Conservation (phyloP, 768 basidiomycete genomes). For the Mycena metata region DNA sequence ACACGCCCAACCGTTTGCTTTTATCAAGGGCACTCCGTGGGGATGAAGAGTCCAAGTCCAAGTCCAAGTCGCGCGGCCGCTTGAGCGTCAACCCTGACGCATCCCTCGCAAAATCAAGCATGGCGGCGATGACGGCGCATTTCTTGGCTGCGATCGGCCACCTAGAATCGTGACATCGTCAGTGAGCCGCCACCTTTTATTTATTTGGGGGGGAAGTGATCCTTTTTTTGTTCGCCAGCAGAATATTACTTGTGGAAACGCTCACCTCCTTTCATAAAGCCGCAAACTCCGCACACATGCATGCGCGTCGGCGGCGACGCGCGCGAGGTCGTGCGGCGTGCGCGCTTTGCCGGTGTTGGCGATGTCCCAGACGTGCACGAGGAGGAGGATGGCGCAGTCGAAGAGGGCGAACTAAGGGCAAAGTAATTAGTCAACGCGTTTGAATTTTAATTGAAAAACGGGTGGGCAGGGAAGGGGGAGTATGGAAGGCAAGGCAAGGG, state of each 20-base stretch:
- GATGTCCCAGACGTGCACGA: conserved; percentile 58
- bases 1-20: too few relatives aligned
- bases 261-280: conserved; percentile 23
- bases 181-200: too few relatives aligned
- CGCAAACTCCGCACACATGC: conserved; percentile 50
- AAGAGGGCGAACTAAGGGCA: conserved; percentile 43
- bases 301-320: conserved; percentile 54
- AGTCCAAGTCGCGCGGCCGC: conserved; percentile 1
- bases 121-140: conserved; percentile 12
- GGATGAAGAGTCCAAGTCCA: too few relatives aligned
- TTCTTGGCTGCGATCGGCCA: conserved; percentile 19
- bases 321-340: conserved; percentile 42
- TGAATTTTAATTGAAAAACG: too few relatives aligned
- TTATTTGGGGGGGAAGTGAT: too few relatives aligned
- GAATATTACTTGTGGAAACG: too few relatives aligned
- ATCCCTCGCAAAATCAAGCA: conserved; percentile 13
- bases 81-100: conserved; percentile 5
- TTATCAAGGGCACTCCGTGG: too few relatives aligned
- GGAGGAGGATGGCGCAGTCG: conserved; percentile 54
- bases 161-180: conserved; percentile 1
- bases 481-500: too few relatives aligned
- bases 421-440: too few relatives aligned
- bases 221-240: too few relatives aligned
- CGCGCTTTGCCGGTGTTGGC: conserved; percentile 39
- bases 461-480: too few relatives aligned